Evolutionary conservation across 805 yeast genomes (phyloP).

Genomic region (Yarrowia deformans): DNA sequence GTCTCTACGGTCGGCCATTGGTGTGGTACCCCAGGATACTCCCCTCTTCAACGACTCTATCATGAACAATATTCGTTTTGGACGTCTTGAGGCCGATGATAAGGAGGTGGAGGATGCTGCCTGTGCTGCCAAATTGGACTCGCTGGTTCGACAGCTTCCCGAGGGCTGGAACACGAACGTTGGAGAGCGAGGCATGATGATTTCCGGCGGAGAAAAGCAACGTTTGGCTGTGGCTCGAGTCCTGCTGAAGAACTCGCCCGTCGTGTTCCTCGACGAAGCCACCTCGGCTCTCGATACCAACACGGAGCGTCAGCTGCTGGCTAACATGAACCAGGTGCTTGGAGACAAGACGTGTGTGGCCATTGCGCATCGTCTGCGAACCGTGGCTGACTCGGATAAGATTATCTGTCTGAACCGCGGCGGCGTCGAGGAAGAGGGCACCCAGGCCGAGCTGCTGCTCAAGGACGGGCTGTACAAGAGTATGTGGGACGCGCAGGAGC

Average conservation of each 20-base stretch:
- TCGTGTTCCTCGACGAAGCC: conserved; percentile 96
- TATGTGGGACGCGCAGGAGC: conserved; percentile 93
- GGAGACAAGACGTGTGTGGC: conserved; percentile 76
- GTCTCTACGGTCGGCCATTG: conserved; percentile 74
- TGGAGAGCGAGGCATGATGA: conserved; percentile 97
- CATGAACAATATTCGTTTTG: conserved; percentile 85
- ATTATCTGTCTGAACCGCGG: conserved; percentile 88
- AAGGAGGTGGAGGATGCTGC: conserved; percentile 73
- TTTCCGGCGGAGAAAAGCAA: conserved; percentile 99
- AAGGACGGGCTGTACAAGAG: conserved; percentile 72
- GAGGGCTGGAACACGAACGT: conserved; percentile 86
- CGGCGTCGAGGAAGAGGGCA: conserved; percentile 84
- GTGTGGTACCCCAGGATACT: conserved; percentile 97
- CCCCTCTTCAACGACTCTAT: conserved; percentile 93
- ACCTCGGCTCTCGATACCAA: conserved; percentile 95
- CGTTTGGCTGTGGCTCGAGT: conserved; percentile 92
- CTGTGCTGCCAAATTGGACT: conserved; percentile 70
- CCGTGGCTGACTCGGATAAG: conserved; percentile 91
- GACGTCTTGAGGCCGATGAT: conserved; percentile 74
- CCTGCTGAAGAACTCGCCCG: conserved; percentile 83
- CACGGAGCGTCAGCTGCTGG: conserved; percentile 84
- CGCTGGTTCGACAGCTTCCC: conserved; percentile 73
- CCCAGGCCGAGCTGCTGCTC: conserved; percentile 68
- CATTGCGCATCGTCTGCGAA: conserved; percentile 92
- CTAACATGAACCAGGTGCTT: conserved; percentile 75